Conservation (phyloP, 768 basidiomycete species). For the Amanita phalloides region DNA sequence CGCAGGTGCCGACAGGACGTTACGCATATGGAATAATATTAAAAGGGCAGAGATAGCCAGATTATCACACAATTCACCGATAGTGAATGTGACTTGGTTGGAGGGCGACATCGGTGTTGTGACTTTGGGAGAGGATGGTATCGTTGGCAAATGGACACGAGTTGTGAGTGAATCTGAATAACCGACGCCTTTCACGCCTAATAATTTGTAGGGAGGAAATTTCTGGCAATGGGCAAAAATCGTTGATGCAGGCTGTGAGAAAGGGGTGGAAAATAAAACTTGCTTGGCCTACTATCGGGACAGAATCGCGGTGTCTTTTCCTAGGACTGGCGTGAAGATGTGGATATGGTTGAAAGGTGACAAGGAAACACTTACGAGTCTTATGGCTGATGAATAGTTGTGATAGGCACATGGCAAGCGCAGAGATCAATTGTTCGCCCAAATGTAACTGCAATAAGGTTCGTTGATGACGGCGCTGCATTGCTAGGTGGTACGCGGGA, state of each 20-base stretch:
- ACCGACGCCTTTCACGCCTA: not conserved
- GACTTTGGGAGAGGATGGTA: conserved; percentile 45
- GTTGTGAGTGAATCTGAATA: conserved; percentile 26
- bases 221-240: conserved; percentile 48
- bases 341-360: conserved; percentile 53
- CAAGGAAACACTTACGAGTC: not conserved
- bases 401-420: conserved; percentile 47
- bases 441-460: conserved; percentile 53
- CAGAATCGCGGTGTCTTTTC: conserved; percentile 52
- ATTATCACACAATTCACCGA: conserved; percentile 38
- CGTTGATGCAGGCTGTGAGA: conserved; percentile 36
- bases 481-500: conserved; percentile 62
- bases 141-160: conserved; percentile 48
- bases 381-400: not conserved
- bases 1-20: conserved; percentile 44
- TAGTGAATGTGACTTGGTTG: conserved; percentile 49
- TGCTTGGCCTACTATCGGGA: conserved; percentile 48
- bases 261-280: conserved; percentile 22
- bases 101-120: conserved; percentile 45
- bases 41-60: conserved; percentile 41
- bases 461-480: conserved; percentile 52
- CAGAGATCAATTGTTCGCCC: conserved; percentile 56
- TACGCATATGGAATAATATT: conserved; percentile 53
- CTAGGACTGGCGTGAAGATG: conserved; percentile 48
- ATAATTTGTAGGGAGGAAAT: conserved; percentile 27